Base-by-base conservation (phyloP, 2,329 filamentous ascomycete species). In the Sporothrix brunneoviolacea region DNA sequence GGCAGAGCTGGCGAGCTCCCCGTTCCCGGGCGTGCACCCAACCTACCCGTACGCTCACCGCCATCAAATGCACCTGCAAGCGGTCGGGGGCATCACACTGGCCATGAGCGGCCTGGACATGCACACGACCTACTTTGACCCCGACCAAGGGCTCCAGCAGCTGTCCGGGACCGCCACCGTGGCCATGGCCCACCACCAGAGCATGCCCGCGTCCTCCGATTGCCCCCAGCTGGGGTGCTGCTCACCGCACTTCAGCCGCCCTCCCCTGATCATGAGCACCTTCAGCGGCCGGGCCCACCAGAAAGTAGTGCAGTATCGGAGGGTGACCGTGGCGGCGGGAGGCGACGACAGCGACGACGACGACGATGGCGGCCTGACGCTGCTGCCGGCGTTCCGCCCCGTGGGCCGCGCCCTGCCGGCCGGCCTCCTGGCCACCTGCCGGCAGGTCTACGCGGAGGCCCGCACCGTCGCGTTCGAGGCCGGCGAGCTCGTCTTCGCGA, bases 401-500 rank as follows among this genome's bases (percentile, higher is more conserved):
- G 58, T 68, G 9, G 66, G 64, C n/a, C 66, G 65, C 18, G 58
- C 75, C 2, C 3, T 50, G 12, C 72, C 74, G 0, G 65, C 67
- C 1, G 61, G 60, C 3, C 59, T 76, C 4, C 66, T 76, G 3
- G 54, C 50, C 6, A 55, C 64, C 21, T 70, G 64, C 55, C 62
- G 61, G 21, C 68, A 72, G 50, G 56, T 75, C 19, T 75, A 74
- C 60, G 27, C 57, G 45, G 74, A 77, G 54, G 62, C 65, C 3
- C 65, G 69, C 4, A 16, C 51, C 1, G 24, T 75, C 3, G 70
- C 73, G 3, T 74, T 73, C 55, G 55, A 59, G 8, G 51, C 59
- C 19, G 74, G 72, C 59, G 71, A 74, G 46, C 75, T 76, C 51
- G 65, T 67, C 21, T 76, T 74, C 52, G 62, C 68, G 33, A 70